Conservation (phyloP, 169 alveolate species). For the Perkinsus chesapeaki region DNA sequence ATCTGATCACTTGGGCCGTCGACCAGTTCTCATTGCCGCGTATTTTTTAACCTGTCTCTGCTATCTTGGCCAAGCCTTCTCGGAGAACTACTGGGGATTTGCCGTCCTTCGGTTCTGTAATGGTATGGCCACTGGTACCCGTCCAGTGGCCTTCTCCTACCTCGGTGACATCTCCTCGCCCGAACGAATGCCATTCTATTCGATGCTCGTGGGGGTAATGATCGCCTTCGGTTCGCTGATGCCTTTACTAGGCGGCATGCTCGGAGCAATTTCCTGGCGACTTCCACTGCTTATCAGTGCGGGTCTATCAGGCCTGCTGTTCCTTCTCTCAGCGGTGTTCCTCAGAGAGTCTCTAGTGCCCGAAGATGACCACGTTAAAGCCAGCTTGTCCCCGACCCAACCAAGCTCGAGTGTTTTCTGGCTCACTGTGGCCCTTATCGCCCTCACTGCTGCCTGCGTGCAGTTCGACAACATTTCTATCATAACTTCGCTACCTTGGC, state of each 20-base stretch:
- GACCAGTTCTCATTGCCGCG: not conserved
- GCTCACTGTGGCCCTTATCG: not conserved
- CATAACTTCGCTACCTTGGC: not conserved
- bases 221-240: not conserved
- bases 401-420: not conserved
- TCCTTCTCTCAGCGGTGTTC: not conserved
- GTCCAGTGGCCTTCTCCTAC: not conserved
- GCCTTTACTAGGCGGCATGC: not conserved
- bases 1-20: not conserved
- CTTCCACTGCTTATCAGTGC: not conserved
- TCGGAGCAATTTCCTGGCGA: not conserved
- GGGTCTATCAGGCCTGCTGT: not conserved
- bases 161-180: not conserved
- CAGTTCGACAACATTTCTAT: not conserved
- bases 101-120: not conserved
- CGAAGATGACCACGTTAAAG: not conserved
- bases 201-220: not conserved
- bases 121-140: not conserved
- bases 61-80: not conserved
- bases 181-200: not conserved
- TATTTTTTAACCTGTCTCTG: not conserved
- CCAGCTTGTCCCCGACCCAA: not conserved
- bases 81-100: not conserved
- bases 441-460: not conserved
- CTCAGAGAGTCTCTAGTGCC: not conserved